phyloP scores from a whole-genome alignment of 2,329 filamentous ascomycete species.

The Sporothrix euskadiensis region DNA sequence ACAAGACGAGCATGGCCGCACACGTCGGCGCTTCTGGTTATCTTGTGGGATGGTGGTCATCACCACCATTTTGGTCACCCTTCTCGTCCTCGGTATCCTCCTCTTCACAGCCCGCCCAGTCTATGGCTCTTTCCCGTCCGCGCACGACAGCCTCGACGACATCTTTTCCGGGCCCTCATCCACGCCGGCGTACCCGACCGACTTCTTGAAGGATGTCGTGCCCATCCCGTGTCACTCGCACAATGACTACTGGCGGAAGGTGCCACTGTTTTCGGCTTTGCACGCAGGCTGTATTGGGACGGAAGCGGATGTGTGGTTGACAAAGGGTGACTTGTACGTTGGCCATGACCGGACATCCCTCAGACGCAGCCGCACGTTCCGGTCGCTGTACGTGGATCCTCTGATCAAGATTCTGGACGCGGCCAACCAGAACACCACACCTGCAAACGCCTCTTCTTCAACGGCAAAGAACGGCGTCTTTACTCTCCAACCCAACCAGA shows the following conservation, averaged over 20 bases:
- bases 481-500: constrained; percentile 52
- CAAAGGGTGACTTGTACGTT: constrained; percentile 45
- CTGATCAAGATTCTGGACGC: constrained; percentile 58
- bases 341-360: constrained; percentile 61
- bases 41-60: constrained; percentile 43
- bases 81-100: constrained; percentile 30
- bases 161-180: constrained; percentile 36
- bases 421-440: constrained; percentile 50
- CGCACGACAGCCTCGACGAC: constrained; percentile 34
- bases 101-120: constrained; percentile 29
- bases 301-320: constrained; percentile 69
- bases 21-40: constrained; percentile 33
- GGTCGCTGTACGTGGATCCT: constrained; percentile 64
- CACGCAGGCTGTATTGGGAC: constrained; percentile 60
- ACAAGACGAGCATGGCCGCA: constrained; percentile 10
- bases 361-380: constrained; percentile 57
- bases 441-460: constrained; percentile 44
- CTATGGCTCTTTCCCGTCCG: constrained; percentile 27
- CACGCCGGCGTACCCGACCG: constrained; percentile 50
- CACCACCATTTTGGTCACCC: constrained; percentile 39
- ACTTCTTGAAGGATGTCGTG: constrained; percentile 50
- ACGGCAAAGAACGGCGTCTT: constrained; percentile 58
- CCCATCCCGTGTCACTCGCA: constrained; percentile 55
- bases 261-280: constrained; percentile 64
- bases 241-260: constrained; percentile 69